Evolutionary conservation across 148 eudicot species (phyloP).

Genomic region (Arctostaphylos glauca): DNA sequence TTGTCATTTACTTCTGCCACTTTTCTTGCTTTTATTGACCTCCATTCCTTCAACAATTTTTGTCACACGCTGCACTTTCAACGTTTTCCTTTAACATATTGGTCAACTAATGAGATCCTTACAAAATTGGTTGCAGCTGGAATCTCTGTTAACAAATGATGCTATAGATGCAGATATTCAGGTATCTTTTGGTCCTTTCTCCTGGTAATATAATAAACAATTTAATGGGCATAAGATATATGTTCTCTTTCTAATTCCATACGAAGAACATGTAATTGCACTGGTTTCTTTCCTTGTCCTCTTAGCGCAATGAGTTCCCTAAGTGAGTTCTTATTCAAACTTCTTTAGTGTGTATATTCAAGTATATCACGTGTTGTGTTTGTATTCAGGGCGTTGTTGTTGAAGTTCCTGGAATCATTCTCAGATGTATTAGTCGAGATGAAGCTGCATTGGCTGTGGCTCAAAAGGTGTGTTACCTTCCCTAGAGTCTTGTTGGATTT

Average conservation of each 20-base stretch:
- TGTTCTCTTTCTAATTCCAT: not conserved
- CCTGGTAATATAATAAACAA: not conserved
- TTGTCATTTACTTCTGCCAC: not conserved
- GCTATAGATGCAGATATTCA: constrained; percentile 75
- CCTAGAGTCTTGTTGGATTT: not conserved
- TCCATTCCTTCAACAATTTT: not conserved
- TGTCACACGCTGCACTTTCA: not conserved
- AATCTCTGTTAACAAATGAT: constrained; percentile 52
- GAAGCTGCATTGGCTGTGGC: constrained; percentile 94
- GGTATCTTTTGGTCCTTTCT: constrained; percentile 36
- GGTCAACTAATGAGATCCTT: not conserved
- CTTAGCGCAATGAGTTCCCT: not conserved
- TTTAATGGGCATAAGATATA: not conserved
- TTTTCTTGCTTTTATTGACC: not conserved
- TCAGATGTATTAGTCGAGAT: constrained; percentile 79
- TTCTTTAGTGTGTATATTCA: not conserved
- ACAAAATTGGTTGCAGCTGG: constrained; percentile 53
- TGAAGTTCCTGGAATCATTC: constrained; percentile 70
- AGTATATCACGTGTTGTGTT: not conserved
- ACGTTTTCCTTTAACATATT: not conserved
- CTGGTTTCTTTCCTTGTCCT: not conserved
- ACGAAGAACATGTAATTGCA: not conserved
- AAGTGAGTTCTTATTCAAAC: not conserved
- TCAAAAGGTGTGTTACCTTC: constrained; percentile 55
- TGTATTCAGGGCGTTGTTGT: constrained; percentile 34